A percentile compares a stretch with the other conserved stretches of the same genome.
phyloP scores from a whole-genome alignment of 2,329 filamentous ascomycete species.

The Byssochlamys sp. region DNA sequence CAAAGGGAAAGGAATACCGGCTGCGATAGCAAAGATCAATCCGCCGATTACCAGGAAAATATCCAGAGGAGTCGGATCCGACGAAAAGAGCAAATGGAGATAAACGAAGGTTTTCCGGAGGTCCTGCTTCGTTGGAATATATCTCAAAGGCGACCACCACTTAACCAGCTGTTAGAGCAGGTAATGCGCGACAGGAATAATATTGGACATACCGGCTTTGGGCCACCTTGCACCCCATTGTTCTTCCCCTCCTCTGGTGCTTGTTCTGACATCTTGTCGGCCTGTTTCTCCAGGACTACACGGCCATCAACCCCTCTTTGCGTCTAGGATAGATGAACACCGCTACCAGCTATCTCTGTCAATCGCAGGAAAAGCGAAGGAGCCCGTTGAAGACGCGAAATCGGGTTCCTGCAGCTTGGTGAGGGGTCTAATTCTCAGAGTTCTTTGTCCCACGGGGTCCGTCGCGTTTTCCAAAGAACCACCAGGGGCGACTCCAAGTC shows the following conservation, averaged over 20 bases:
- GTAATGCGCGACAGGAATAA: neutral
- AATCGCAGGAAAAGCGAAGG: neutral
- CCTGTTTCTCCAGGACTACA: neutral
- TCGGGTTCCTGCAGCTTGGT: neutral
- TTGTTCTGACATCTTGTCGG: neutral
- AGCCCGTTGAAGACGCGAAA: no score
- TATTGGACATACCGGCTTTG: neutral
- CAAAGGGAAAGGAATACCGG: conserved; percentile 28
- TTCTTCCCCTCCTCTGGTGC: neutral
- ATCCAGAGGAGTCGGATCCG: conserved; percentile 9
- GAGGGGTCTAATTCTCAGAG: neutral
- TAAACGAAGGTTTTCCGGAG: conserved; percentile 1
- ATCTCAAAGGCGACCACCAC: neutral
- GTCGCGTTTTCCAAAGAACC: neutral
- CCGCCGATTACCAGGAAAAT: conserved; percentile 12
- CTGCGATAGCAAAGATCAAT: conserved; percentile 17
- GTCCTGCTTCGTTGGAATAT: neutral
- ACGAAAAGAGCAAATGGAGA: conserved; percentile 4
- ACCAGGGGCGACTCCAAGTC: neutral
- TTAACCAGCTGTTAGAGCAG: neutral
- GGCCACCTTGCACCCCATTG: neutral
- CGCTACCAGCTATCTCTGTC: neutral
- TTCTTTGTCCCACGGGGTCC: neutral
- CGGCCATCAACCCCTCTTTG: neutral
- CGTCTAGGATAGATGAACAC: neutral